phyloP scores from a whole-genome alignment of 192 early-diverging fungal species.

The Backusella tuberculispora region DNA sequence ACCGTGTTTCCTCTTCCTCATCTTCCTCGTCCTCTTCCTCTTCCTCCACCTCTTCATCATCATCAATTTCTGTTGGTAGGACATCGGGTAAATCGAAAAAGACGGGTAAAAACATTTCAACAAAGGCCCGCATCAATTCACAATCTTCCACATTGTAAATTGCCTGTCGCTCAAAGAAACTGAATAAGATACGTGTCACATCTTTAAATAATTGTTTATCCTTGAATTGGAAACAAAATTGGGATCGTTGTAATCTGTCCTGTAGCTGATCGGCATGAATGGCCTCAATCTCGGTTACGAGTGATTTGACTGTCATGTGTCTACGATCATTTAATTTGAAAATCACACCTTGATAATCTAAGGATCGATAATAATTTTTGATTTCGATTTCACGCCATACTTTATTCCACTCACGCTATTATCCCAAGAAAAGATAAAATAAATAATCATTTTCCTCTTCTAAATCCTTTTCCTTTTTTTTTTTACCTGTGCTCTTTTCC shows the following conservation, averaged over 20 bases:
- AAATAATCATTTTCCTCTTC: not conserved
- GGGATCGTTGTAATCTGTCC: constrained; percentile 26
- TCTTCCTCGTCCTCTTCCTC: constrained; percentile 40
- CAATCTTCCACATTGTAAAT: constrained; percentile 60
- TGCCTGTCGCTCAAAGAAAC: constrained; percentile 66
- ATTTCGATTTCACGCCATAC: constrained; percentile 94
- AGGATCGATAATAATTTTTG: constrained; percentile 92
- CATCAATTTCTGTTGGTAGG: not conserved
- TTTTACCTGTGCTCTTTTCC: constrained; percentile 79
- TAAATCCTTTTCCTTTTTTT: not conserved
- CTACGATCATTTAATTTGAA: constrained; percentile 90
- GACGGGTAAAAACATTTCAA: constrained; percentile 70
- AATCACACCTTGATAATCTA: constrained; percentile 92
- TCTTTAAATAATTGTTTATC: constrained; percentile 77
- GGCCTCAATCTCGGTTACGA: constrained; percentile 86
- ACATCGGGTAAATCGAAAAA: constrained; percentile 61
- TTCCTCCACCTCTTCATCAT: constrained; percentile 33
- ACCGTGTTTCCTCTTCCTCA: constrained; percentile 40
- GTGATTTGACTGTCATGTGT: constrained; percentile 68
- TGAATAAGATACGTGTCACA: constrained; percentile 71
- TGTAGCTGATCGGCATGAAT: constrained; percentile 72
- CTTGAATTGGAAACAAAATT: constrained; percentile 78
- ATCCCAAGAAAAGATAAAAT: not conserved
- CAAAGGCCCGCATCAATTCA: constrained; percentile 75
- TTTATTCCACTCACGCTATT: constrained; percentile 90